Conservation (phyloP, 768 basidiomycete genomes). For the Cystofilobasidium ferigula region DNA sequence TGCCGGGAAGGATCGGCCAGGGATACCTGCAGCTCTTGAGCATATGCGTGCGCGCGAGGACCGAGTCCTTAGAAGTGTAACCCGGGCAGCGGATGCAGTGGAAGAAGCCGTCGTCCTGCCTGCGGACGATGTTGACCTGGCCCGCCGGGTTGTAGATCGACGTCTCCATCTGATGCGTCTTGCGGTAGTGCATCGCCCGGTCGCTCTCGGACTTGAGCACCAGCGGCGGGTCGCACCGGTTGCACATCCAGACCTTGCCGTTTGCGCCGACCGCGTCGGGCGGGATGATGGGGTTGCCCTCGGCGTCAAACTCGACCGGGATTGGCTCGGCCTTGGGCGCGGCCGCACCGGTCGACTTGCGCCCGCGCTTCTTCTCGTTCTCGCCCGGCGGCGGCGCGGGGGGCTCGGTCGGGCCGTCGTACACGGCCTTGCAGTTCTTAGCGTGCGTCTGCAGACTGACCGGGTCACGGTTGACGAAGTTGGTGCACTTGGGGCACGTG, state of each 20-base stretch:
- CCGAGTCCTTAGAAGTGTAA: not conserved
- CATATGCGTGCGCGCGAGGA: constrained; percentile 5
- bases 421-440: not conserved
- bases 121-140: not conserved
- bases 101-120: constrained; percentile 3
- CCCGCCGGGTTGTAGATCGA: constrained; percentile 1
- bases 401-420: not conserved
- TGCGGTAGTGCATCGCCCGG: constrained; percentile 7
- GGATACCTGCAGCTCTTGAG: constrained; percentile 4
- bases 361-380: not conserved
- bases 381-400: not conserved
- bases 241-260: not conserved
- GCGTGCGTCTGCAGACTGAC: constrained; percentile 10
- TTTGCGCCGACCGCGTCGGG: not conserved
- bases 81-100: constrained; percentile 1
- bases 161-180: constrained; percentile 7
- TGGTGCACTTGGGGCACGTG: not conserved
- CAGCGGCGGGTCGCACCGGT: constrained; percentile 2
- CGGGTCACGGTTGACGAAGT: not conserved
- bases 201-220: not conserved
- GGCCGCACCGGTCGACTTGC: not conserved
- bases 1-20: not conserved
- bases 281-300: not conserved
- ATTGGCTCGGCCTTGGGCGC: not conserved
- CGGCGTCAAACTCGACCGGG: not conserved